phyloP scores from a whole-genome alignment of 2,329 filamentous ascomycete genomes.

The Phialophora verrucosa region DNA sequence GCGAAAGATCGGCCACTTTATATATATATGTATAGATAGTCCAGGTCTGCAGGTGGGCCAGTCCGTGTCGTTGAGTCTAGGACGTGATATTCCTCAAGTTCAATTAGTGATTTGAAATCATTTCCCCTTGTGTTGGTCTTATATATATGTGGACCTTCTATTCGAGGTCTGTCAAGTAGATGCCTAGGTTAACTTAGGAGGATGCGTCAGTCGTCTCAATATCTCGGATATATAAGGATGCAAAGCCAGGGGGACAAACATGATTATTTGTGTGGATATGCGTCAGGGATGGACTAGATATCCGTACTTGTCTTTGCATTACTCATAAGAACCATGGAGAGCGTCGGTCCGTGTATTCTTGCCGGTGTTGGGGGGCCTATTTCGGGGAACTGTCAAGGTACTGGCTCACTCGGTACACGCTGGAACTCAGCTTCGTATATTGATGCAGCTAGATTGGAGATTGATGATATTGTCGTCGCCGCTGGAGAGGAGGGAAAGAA shows the following conservation, averaged over 20 bases:
- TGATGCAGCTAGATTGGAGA: not conserved
- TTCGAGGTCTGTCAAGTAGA: not conserved
- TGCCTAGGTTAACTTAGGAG: not conserved
- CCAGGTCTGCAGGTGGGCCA: not conserved
- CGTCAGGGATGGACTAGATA: no score
- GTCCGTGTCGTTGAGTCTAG: not conserved
- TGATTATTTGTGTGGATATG: not conserved
- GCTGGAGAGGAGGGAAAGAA: not conserved
- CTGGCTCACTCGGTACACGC: no score
- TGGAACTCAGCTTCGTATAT: not conserved
- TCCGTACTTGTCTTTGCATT: no score
- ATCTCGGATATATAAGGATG: not conserved
- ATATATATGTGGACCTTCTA: not conserved
- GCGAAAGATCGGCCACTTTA: not conserved
- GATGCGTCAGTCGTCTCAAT: not conserved
- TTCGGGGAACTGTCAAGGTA: no score
- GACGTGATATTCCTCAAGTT: not conserved
- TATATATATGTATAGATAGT: not conserved
- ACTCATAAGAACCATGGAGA: no score
- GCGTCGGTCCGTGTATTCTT: no score
- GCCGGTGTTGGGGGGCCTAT: no score
- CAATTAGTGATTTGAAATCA: not conserved
- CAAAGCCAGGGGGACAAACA: not conserved
- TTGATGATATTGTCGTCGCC: not conserved
- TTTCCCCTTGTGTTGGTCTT: not conserved